A percentile compares a stretch with the other conserved stretches of the same genome.
Evolutionary conservation across 371 early-diverging fungal species (phyloP).

Genomic region (Apophysomyces ossiformis): DNA sequence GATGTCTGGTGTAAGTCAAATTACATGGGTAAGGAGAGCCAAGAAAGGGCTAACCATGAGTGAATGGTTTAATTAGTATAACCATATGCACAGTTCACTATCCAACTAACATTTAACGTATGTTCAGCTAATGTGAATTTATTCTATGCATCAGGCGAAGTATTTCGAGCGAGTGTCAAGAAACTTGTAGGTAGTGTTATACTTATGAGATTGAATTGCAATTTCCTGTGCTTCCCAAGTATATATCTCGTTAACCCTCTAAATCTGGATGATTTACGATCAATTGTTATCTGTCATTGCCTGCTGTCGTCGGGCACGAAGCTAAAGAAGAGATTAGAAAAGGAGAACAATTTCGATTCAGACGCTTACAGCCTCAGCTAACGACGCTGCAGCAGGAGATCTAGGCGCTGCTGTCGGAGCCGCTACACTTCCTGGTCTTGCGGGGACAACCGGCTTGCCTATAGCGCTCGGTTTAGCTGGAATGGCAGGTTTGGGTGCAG

Average conservation of each 20-base stretch:
- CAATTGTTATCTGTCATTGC: not conserved
- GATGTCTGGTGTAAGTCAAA: too few species aligned
- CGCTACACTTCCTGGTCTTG: constrained; percentile 38
- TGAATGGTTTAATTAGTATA: too few species aligned
- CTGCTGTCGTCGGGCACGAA: constrained; percentile 27
- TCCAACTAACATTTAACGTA: too few species aligned
- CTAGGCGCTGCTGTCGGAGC: constrained; percentile 29
- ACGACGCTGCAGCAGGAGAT: constrained; percentile 45
- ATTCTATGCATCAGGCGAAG: too few species aligned
- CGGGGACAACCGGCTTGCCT: constrained; percentile 55
- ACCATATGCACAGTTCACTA: too few species aligned
- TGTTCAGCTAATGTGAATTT: too few species aligned
- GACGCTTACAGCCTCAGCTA: constrained; percentile 54
- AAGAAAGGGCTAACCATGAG: too few species aligned
- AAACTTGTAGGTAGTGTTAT: too few species aligned
- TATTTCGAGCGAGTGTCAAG: too few species aligned
- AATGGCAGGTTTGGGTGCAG: constrained; percentile 52
- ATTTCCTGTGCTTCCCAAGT: too few species aligned
- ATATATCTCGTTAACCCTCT: not conserved
- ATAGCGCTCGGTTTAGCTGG: constrained; percentile 49
- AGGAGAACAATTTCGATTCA: constrained; percentile 4
- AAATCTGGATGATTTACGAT: not conserved
- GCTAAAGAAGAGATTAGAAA: constrained; percentile 5
- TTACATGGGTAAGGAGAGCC: too few species aligned
- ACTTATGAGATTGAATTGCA: too few species aligned